phyloP scores from a whole-genome alignment of 345 rosid genomes.

The Populus ilicifolia region DNA sequence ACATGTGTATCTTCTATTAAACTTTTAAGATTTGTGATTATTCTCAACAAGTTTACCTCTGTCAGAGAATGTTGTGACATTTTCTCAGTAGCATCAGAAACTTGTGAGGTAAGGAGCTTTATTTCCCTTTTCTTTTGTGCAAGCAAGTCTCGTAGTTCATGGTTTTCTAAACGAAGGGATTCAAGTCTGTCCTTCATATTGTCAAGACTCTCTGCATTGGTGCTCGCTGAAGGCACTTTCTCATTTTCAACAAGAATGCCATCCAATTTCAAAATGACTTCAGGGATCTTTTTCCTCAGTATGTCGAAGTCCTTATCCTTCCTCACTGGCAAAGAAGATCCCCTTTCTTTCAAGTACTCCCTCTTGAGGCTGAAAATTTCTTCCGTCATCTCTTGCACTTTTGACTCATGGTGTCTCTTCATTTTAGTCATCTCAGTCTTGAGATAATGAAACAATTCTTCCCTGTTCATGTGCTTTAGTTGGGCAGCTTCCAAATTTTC shows the following conservation, averaged over 20 bases:
- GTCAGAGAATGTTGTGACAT: slow-evolving; percentile 33
- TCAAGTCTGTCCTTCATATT: slow-evolving; percentile 46
- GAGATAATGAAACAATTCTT: slow-evolving; percentile 45
- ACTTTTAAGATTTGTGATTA: slow-evolving; percentile 37
- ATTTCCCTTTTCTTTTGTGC: slow-evolving; percentile 41
- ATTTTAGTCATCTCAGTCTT: slow-evolving; percentile 75
- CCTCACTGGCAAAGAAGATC: slow-evolving; percentile 42
- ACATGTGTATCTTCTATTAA: slow-evolving; percentile 45
- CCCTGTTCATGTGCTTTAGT: slow-evolving; percentile 40
- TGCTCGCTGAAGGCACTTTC: slow-evolving; percentile 25
- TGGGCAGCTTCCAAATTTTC: slow-evolving; percentile 47
- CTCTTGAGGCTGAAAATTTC: slow-evolving; percentile 52
- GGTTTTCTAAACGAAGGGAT: slow-evolving; percentile 49
- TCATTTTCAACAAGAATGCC: slow-evolving; percentile 49
- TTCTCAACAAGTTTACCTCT: slow-evolving; percentile 40
- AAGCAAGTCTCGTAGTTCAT: slow-evolving; percentile 41
- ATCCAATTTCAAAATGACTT: slow-evolving; percentile 51
- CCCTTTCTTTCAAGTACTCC: slow-evolving; percentile 54
- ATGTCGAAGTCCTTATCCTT: slow-evolving; percentile 74
- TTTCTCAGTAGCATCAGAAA: slow-evolving; percentile 49
- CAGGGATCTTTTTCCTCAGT: slow-evolving; percentile 67
- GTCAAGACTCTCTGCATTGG: slow-evolving; percentile 35
- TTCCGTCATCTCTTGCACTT: slow-evolving; percentile 60
- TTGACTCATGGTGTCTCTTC: slow-evolving; percentile 71
- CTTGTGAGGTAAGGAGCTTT: slow-evolving; percentile 35